phyloP scores from a whole-genome alignment of 2,329 filamentous ascomycete genomes.

The Waltergamsia citrina region DNA sequence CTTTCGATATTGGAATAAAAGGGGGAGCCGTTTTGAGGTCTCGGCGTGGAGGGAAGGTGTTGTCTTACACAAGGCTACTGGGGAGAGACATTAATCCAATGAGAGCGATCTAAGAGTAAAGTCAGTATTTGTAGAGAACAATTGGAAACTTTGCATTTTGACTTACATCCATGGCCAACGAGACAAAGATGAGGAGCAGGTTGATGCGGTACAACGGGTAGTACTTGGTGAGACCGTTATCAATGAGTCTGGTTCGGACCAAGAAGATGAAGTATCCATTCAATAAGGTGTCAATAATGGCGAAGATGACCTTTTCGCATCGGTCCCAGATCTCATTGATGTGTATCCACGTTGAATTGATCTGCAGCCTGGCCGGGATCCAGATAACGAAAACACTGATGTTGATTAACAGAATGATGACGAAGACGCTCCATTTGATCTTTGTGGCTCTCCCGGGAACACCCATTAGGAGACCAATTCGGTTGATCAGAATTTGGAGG shows the following conservation, averaged over 20 bases:
- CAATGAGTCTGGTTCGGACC: conserved; percentile 33
- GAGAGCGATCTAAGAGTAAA: conserved; percentile 6
- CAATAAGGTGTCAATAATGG: conserved; percentile 34
- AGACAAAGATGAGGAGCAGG: conserved; percentile 12
- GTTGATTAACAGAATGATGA: conserved; percentile 37
- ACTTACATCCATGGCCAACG: conserved; percentile 13
- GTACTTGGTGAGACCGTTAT: conserved; percentile 38
- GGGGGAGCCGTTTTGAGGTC: too few relatives aligned
- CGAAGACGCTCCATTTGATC: conserved; percentile 33
- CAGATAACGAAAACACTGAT: conserved; percentile 44
- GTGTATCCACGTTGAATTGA: conserved; percentile 26
- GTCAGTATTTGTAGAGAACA: neutral
- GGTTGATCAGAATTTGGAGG: conserved; percentile 45
- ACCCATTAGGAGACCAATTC: conserved; percentile 34
- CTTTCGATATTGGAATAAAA: accelerated
- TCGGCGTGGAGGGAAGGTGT: too few relatives aligned
- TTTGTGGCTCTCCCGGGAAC: conserved; percentile 21
- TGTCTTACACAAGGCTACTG: conserved; percentile 15
- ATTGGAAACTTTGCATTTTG: too few relatives aligned
- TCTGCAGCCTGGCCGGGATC: conserved; percentile 39
- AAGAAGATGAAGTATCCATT: conserved; percentile 40
- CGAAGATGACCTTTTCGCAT: conserved; percentile 39
- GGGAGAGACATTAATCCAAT: conserved; percentile 17
- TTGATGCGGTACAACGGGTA: conserved; percentile 27
- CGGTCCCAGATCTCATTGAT: conserved; percentile 44